Percentiles rank a stretch among this genome's conserved stretches.
These are phyloP conservation scores for Lachancea fermentati DNA, from an alignment of 805 yeast genomes.

Conservation along the genomic window DNA sequence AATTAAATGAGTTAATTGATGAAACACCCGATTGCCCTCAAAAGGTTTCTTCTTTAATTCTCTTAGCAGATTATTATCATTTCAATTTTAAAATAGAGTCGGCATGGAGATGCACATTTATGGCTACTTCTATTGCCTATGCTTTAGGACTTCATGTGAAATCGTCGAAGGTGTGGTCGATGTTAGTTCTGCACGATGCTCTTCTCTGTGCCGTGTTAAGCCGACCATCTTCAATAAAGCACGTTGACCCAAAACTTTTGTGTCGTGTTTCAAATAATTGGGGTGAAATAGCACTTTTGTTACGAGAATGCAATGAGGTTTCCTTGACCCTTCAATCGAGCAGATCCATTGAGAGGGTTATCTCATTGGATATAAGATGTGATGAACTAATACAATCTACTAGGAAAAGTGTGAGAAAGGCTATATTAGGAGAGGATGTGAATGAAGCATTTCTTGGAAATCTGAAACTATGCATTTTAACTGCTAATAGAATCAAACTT, in stretches of 20 bases:
- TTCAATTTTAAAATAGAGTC: constrained; percentile 11
- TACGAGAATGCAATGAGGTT: constrained; percentile 11
- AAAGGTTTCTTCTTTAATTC: constrained; percentile 10
- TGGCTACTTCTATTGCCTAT: constrained; percentile 12
- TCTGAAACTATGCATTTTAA: constrained; percentile 11
- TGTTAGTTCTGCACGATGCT: constrained; percentile 13
- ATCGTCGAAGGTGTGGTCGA: constrained; percentile 13
- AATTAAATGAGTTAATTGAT: constrained; percentile 8
- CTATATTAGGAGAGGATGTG: neutral
- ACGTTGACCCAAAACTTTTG: constrained; percentile 6
- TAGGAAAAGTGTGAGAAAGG: constrained; percentile 2
- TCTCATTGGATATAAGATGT: constrained; percentile 9
- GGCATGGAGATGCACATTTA: constrained; percentile 13
- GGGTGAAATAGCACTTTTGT: constrained; percentile 11
- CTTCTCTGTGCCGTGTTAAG: constrained; percentile 12
- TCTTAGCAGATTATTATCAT: constrained; percentile 14
- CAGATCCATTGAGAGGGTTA: constrained; percentile 9
- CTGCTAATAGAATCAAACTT: constrained; percentile 9
- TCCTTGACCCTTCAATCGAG: constrained; percentile 7
- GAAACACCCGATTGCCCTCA: constrained; percentile 13
- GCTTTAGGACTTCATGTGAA: constrained; percentile 11
- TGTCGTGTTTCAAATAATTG: constrained; percentile 9
- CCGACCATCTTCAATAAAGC: constrained; percentile 12
- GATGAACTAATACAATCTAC: constrained; percentile 10
- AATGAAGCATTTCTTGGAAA: constrained; percentile 4